A percentile compares a stretch with the other conserved stretches of the same genome.
phyloP scores from a whole-genome alignment of 371 early-diverging fungal species.

The Choanephora cucurbitarum region DNA sequence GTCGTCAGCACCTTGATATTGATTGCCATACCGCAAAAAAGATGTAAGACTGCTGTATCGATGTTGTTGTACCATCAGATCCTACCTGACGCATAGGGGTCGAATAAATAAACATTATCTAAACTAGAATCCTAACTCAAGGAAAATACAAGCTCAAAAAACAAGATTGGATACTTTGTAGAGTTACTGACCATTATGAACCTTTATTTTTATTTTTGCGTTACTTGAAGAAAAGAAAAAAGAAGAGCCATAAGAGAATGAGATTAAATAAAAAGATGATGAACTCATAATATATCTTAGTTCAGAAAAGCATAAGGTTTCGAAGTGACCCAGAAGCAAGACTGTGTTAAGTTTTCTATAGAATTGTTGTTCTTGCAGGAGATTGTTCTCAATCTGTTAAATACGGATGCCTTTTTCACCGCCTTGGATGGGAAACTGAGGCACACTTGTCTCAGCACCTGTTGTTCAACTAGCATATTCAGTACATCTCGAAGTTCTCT shows the following conservation, averaged over 20 bases:
- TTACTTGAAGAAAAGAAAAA: no score
- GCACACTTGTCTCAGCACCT: background rate
- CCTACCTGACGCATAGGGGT: background rate
- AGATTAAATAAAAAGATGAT: no score
- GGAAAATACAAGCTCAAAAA: no score
- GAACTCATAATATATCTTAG: no score
- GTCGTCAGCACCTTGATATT: background rate
- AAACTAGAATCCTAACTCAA: no score
- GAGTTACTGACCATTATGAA: no score
- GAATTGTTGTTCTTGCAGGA: background rate
- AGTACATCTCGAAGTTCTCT: constrained; percentile 30
- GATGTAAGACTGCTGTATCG: no score
- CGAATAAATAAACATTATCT: background rate
- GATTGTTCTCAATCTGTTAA: background rate
- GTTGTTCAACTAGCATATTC: constrained; percentile 17
- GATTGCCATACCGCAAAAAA: no score
- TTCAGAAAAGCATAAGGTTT: background rate
- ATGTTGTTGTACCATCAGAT: no score
- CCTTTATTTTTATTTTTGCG: background rate
- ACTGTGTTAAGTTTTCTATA: constrained; percentile 11
- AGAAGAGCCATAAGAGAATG: background rate
- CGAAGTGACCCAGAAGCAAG: constrained; percentile 19
- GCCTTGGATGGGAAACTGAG: background rate
- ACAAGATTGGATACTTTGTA: no score
- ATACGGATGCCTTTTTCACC: constrained; percentile 8